Evolutionary conservation across 2,329 filamentous ascomycete species (phyloP).

Genomic region (Microsporum ferrugineum): DNA sequence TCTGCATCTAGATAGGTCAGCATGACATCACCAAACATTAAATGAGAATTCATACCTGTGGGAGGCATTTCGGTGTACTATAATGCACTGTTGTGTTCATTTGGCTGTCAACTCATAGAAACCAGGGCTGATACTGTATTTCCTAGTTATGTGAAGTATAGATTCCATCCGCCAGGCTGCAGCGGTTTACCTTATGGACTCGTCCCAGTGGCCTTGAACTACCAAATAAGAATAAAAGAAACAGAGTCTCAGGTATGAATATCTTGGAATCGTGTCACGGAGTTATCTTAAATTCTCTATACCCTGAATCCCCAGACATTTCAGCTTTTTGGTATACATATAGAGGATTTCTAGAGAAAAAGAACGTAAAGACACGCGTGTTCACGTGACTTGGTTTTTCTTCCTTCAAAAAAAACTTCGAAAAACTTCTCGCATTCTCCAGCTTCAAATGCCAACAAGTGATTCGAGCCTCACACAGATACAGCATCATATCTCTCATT

Average conservation of each 20-base stretch:
- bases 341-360: too few species aligned
- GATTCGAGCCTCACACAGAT: background rate
- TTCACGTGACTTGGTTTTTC: constrained; percentile 1
- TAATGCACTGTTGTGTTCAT: background rate
- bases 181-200: background rate
- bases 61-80: background rate
- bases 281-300: too few species aligned
- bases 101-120: background rate
- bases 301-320: too few species aligned
- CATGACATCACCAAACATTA: background rate
- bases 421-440: background rate
- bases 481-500: background rate
- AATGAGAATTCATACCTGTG: background rate
- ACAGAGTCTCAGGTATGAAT: background rate
- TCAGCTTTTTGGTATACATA: too few species aligned
- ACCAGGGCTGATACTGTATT: background rate
- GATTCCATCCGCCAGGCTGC: background rate
- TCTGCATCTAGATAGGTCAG: constrained; percentile 47
- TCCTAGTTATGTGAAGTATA: background rate
- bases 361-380: background rate
- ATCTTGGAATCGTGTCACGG: too few species aligned
- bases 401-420: background rate
- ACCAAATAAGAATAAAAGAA: background rate
- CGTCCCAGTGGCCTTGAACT: background rate
- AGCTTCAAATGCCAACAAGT: background rate